Evolutionary conservation across 257 asterid species (phyloP).

Genomic region (Nicotiana undulata): DNA sequence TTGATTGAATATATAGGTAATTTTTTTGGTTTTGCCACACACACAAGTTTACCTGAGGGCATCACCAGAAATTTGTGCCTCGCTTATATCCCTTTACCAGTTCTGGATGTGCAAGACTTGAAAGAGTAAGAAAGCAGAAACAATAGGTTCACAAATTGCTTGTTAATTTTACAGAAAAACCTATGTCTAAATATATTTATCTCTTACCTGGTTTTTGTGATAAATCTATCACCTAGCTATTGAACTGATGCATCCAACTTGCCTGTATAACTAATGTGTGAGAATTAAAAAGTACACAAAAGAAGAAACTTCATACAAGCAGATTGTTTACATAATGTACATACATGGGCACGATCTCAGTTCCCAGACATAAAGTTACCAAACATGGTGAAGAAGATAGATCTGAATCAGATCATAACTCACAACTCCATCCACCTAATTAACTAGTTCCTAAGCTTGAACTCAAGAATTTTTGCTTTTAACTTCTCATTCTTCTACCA

Average conservation of each 20-base stretch:
- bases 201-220: background rate
- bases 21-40: too few relatives aligned
- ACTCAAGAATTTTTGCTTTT: background rate
- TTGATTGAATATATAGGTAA: background rate
- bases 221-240: background rate
- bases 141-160: background rate
- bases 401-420: conserved; percentile 13
- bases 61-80: too few relatives aligned
- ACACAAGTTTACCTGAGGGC: too few relatives aligned
- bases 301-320: conserved; percentile 12
- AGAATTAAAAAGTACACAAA: background rate
- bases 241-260: background rate
- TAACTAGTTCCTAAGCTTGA: background rate
- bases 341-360: background rate
- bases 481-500: conserved; percentile 34
- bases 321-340: conserved; percentile 13
- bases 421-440: conserved; percentile 13
- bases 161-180: background rate
- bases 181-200: background rate
- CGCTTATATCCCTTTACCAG: too few relatives aligned
- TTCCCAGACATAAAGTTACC: conserved; percentile 15
- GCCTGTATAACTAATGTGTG: conserved; percentile 3
- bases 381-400: conserved; percentile 8
- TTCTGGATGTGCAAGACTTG: background rate
- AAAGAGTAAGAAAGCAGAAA: background rate